Conservation (phyloP, 2,329 filamentous ascomycete species). For the Colletotrichum simmondsii region DNA sequence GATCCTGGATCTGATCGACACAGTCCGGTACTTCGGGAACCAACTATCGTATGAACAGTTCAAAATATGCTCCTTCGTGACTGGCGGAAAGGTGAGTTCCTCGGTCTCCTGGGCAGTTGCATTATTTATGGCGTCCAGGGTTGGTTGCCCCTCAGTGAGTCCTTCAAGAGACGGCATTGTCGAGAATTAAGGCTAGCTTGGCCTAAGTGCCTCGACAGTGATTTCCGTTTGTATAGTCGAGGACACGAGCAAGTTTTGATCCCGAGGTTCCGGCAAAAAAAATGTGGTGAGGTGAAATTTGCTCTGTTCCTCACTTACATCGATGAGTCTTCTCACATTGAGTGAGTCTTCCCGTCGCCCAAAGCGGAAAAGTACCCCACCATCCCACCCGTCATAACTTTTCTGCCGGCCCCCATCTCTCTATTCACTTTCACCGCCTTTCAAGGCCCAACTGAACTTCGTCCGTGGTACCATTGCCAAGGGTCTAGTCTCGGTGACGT, state of each 20-base stretch:
- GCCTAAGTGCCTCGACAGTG: neutral
- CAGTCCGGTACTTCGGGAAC: conserved; percentile 81
- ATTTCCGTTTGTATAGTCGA: neutral
- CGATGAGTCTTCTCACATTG: conserved; percentile 27
- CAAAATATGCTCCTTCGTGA: conserved; percentile 87
- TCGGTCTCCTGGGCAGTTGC: conserved; percentile 32
- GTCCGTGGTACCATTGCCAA: conserved; percentile 15
- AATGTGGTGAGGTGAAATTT: neutral
- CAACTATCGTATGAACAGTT: conserved; percentile 95
- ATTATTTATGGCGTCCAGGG: conserved; percentile 23
- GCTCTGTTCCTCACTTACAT: conserved; percentile 24
- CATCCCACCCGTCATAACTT: conserved; percentile 19
- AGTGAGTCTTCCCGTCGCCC: conserved; percentile 29
- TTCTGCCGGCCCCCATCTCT: conserved; percentile 23
- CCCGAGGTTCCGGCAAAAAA: neutral
- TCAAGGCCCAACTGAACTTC: conserved; percentile 8
- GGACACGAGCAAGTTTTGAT: no score
- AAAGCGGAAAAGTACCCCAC: conserved; percentile 32
- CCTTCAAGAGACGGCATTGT: conserved; percentile 46
- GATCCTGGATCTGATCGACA: conserved; percentile 87
- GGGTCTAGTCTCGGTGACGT: conserved; percentile 28
- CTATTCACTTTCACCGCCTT: conserved; percentile 17
- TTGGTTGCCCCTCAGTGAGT: conserved; percentile 33
- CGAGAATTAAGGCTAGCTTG: neutral
- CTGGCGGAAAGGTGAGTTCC: conserved; percentile 79